Evolutionary conservation across 768 basidiomycete genomes (phyloP), one percentile per base, ranked within the genome.

Genomic region (Suillus spraguei): DNA sequence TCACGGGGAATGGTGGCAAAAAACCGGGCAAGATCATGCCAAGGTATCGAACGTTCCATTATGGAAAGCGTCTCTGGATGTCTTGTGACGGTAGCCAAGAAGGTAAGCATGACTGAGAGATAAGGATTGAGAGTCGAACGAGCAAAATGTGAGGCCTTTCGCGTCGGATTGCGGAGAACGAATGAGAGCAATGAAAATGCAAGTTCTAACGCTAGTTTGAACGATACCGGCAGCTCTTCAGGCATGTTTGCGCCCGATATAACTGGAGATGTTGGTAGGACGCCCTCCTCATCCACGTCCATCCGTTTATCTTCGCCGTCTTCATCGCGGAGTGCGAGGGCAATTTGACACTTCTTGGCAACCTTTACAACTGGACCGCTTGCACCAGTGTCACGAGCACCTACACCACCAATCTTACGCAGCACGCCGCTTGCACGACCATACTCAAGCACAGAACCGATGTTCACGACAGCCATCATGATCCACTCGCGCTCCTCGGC

Each of bases 391-490:
- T 83, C 82, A 60, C 77, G 71, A 3, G 74, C 70, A 13, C 82
- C 81, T 4, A 63, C 56, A 33, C 82, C 86, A 16, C 89, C 84
- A 4, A 85, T 79, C 65, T 83, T 87, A 60, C 87, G 83, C 55
- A 99, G 76, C 6, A 93, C 77, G 3, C 94, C 88, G 6, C 82
- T 83, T 3, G 88, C 81, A 33, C 87, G 82, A 39, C 97, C 97
- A 68, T 96, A 99, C 75, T 99, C 95, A 69, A 98, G 79, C 10
- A 97, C 75, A 0, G 91, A 85, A 5, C 86, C 82, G 38, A 98
- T 81, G 73, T 97, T 97, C 68, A 94, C 81, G 53, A 91, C 79
- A 0, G 87, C 97, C 94, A 99, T 97, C 91, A 96, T 95, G 68
- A 94, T 89, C 97, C 97, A 99, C 62, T 97, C 94, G 35, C 89